Base-by-base conservation (phyloP, 108 stramenopile species). In the Aureococcus anophagefferens region DNA sequence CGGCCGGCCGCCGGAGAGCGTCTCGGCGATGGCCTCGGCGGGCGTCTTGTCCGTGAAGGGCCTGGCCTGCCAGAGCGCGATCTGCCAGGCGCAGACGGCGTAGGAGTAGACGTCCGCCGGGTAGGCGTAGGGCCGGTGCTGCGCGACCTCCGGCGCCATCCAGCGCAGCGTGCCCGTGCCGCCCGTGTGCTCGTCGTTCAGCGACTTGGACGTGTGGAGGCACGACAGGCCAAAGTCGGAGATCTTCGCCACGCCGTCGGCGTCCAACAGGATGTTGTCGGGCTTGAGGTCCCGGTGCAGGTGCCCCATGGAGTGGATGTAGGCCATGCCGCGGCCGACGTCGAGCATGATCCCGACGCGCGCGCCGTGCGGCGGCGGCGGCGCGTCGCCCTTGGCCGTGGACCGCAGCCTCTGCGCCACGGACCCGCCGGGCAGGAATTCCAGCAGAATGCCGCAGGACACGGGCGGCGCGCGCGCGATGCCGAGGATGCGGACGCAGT, bases 241-340 rank as follows among this genome's bases (percentile, higher is more conserved):
- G 32, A 85, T 79, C 25, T 74, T 68, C 15, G 75, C 67, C n/a
- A 72, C 31, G 30, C 83, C 84, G 28, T 74, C 32, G 21, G 80
- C 81, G 75, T 83, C 84, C 31, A 85, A 51, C 34, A 85, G 79
- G 33, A 85, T 79, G 63, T 85, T 85, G 71, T 85, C 84, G 0
- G 84, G 84, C 72, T 85, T 85, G 65, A 85, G 74, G 65, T 85
- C 84, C 31, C 84, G 63, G 35, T 84, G 83, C n/a, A 85, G 77
- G 33, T 83, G 72, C 31, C 68, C 68, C 16, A 67, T 35, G 34
- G 36, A n/a, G 62, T 83, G 82, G 0, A 85, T 79, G 63, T 77
- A 73, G 18, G 33, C 64, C 51, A 85, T 63, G 29, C 80, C 84
- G 37, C 83, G 78, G 16, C 32, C 64, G 32, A 72, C 71, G 0